Base-by-base conservation (phyloP, 176 grass and related monocot genomes). In the Eragrostis nindensis region DNA sequence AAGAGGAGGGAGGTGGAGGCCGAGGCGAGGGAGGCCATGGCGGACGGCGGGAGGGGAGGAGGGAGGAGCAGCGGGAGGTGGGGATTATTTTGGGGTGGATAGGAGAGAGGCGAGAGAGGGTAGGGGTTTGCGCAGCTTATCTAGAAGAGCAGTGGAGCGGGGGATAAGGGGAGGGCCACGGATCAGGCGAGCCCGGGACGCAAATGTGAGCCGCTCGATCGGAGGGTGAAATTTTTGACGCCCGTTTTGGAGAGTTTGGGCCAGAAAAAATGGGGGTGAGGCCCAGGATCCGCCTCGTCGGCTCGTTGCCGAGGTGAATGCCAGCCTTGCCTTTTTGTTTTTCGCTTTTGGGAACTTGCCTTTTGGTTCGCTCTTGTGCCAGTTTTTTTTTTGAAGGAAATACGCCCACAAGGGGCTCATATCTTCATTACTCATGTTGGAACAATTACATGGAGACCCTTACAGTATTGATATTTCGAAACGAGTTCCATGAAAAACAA, bases 111-210 rank as follows among this genome's bases (percentile, higher is more conserved):
- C 63, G 83, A 39, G 48, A 59, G 25, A 41, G 39, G 80, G 14
- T 64, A 49, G 60, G 74, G 64, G 72, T 73, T 74, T 27, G 63
- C 39, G 77, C 85, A 63, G 70, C 86, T 83, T 88, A 90, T 91
- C 84, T 91, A 87, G 80, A 87, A 79, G 85, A 65, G 74, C 30
- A 45, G 56, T 29, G 71, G 57, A 73, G 46, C 8, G 65, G 57
- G 87, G 70, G 90, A 81, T 78, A 87, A 86, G 93, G 87, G 25
- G 12, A 87, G 67, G 78, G 87, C 87, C 90, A 86, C 59, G 82
- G 86, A 83, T 89, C 68, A 73, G 74, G 66, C 60, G 60, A 59
- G 8, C 29, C 30, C 47, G 53, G 30, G 26, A n/a, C 8, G 17
- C 81, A 7, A 89, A 81, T 75, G 67, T 81, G 80, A 83, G 86